Evolutionary conservation across 2,329 filamentous ascomycete genomes (phyloP).

Genomic region (Fusarium algeriense): DNA sequence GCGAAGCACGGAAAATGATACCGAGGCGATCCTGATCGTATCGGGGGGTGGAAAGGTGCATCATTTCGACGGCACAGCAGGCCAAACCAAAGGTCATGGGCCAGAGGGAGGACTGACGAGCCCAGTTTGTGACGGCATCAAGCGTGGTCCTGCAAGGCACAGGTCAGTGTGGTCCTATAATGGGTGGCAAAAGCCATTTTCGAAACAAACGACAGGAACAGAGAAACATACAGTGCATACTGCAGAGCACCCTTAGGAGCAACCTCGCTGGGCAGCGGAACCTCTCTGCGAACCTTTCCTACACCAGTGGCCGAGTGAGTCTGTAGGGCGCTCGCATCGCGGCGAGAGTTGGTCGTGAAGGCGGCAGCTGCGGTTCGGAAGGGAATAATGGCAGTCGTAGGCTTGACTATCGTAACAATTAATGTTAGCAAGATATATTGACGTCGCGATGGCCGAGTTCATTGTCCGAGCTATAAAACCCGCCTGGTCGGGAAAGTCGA

Average conservation of each 20-base stretch:
- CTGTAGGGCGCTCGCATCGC: conserved; percentile 70
- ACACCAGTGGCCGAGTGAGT: conserved; percentile 67
- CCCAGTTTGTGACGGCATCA: conserved; percentile 86
- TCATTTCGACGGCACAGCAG: conserved; percentile 93
- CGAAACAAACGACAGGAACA: background rate
- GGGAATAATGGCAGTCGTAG: conserved; percentile 71
- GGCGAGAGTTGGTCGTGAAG: conserved; percentile 73
- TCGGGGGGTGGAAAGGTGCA: conserved; percentile 87
- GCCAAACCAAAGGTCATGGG: conserved; percentile 90
- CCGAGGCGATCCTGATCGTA: conserved; percentile 91
- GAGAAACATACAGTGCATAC: conserved; percentile 81
- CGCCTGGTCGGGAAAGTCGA: conserved; percentile 27
- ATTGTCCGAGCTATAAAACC: conserved; percentile 37
- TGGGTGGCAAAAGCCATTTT: background rate
- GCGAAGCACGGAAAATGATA: conserved; percentile 91
- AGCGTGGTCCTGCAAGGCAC: conserved; percentile 73
- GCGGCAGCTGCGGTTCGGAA: conserved; percentile 73
- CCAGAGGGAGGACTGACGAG: conserved; percentile 86
- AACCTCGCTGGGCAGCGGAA: conserved; percentile 82
- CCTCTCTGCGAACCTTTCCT: conserved; percentile 73
- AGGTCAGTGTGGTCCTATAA: conserved; percentile 7
- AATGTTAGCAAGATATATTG: conserved; percentile 19
- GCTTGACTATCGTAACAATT: conserved; percentile 67
- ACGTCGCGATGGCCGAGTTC: conserved; percentile 17
- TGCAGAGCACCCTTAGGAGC: conserved; percentile 83